These are phyloP conservation scores for Floccularia luteovirens DNA, from an alignment of 768 basidiomycete species.

Conservation along the genomic window DNA sequence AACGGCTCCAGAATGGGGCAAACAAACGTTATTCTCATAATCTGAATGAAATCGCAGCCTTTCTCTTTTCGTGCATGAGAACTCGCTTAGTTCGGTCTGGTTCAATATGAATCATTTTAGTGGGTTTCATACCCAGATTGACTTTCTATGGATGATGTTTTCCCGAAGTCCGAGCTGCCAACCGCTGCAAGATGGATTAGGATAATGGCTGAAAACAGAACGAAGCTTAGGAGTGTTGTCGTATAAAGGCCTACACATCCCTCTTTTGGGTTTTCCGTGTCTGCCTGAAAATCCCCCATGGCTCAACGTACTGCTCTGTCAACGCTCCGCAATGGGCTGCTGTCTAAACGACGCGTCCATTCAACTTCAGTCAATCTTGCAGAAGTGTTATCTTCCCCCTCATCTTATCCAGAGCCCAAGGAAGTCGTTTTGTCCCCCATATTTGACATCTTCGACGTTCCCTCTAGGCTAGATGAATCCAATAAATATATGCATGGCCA, in stretches of 20 bases:
- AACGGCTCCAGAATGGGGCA: conserved; percentile 8
- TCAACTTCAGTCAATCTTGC: conserved; percentile 15
- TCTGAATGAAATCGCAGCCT: background rate
- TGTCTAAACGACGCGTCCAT: conserved; percentile 13
- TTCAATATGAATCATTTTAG: background rate
- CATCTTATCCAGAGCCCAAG: conserved; percentile 11
- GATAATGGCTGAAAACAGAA: background rate
- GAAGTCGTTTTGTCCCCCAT: conserved; percentile 24
- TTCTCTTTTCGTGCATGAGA: conserved; percentile 5
- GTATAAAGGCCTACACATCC: conserved; percentile 2
- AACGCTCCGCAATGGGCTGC: conserved; percentile 8
- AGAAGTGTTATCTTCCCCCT: conserved; percentile 11
- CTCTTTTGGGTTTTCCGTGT: background rate
- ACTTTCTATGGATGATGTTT: conserved; percentile 5
- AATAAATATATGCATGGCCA: conserved; percentile 14
- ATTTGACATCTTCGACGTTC: conserved; percentile 47
- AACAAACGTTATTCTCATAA: conserved; percentile 6
- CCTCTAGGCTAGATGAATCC: conserved; percentile 28
- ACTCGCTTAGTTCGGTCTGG: background rate
- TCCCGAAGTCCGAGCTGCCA: conserved; percentile 6
- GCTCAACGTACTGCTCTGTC: conserved; percentile 11
- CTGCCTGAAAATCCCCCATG: conserved; percentile 5
- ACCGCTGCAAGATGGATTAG: background rate
- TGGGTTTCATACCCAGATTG: background rate
- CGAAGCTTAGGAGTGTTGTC: background rate